Evolutionary conservation across 2,329 filamentous ascomycete genomes (phyloP), one percentile per base, ranked within the genome.

Genomic region (Alternaria incomplexa): DNA sequence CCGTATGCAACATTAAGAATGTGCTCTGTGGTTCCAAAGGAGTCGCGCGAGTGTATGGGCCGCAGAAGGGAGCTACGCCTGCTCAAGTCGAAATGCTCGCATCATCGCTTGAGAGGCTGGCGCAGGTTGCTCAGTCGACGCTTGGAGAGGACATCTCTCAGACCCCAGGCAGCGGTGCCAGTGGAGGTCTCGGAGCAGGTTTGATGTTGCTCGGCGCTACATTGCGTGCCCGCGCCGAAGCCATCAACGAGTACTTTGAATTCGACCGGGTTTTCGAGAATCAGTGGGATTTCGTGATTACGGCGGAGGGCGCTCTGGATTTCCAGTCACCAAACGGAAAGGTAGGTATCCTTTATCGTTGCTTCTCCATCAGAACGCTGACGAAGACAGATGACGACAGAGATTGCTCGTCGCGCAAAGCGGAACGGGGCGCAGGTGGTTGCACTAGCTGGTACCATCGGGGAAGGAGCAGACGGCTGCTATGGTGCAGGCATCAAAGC

Each of bases 291-390:
- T 78, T 87, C 8, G 83, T 86, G 0, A 78, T 87, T 64, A 87
- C 85, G 0, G 85, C 84, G 2, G 85, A 87, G 67, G 85, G 85
- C 1, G 83, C 83, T 10, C 80, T 87, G 15, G 85, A 87, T 64
- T 79, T 81, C 48, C 85, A 86, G 65, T 85, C 84, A 0, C 81
- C 84, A 0, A 76, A 80, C 46, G 85, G 85, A 3, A 87, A 54
- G 61, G 58, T 57, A 13, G 32, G 32, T 22, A 32, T 6, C 36
- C 26, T 28, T 32, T 51, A 10, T 30, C 22, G 45, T 32, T 3
- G 30, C 17, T 40, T 8, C 17, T 48, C 32, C 17, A 23, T 12
- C 17, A 25, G 8, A 20, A 22, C 26, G 26, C 60, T 62, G 32
- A 62, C 15, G 51, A 32, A 36, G 47, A 53, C 40, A 87, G 69